These are phyloP conservation scores for Diplotaxis tenuifolia DNA, from an alignment of 345 rosid species.

Conservation along the genomic window DNA sequence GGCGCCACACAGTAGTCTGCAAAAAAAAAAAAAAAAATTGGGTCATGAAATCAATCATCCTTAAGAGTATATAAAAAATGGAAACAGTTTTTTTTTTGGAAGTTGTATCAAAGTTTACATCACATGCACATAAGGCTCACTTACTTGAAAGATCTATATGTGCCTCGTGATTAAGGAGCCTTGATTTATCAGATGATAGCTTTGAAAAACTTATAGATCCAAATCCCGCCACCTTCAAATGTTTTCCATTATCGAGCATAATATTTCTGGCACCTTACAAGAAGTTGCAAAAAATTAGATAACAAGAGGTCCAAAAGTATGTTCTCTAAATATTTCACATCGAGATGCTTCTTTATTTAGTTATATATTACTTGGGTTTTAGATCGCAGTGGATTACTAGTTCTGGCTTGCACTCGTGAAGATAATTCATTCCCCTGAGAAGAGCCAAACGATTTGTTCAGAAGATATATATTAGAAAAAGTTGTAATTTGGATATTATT, in stretches of 20 bases:
- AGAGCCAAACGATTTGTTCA: slow-evolving; percentile 29
- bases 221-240: slow-evolving; percentile 80
- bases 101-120: neutral
- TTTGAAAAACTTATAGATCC: slow-evolving; percentile 66
- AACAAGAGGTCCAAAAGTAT: slow-evolving; percentile 35
- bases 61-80: neutral
- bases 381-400: slow-evolving; percentile 89
- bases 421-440: slow-evolving; percentile 83
- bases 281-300: slow-evolving; percentile 73
- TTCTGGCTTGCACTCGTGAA: slow-evolving; percentile 87
- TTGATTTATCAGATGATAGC: slow-evolving; percentile 62
- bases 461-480: too few relatives aligned
- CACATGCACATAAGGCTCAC: too few relatives aligned
- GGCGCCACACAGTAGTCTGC: slow-evolving; percentile 81
- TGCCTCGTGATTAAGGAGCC: slow-evolving; percentile 46
- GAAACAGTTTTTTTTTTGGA: slow-evolving; percentile 1
- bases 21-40: too few relatives aligned
- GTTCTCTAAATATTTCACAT: slow-evolving; percentile 6
- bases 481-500: too few relatives aligned
- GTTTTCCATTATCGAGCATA: slow-evolving; percentile 93
- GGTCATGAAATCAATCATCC: neutral
- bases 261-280: slow-evolving; percentile 99
- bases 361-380: slow-evolving; percentile 90
- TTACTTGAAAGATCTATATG: slow-evolving; percentile 61
- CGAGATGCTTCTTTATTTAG: slow-evolving; percentile 50